Evolutionary conservation across 306 rosid species (phyloP), one percentile per base, ranked within the genome.

Genomic region (Prunus dulcis): DNA sequence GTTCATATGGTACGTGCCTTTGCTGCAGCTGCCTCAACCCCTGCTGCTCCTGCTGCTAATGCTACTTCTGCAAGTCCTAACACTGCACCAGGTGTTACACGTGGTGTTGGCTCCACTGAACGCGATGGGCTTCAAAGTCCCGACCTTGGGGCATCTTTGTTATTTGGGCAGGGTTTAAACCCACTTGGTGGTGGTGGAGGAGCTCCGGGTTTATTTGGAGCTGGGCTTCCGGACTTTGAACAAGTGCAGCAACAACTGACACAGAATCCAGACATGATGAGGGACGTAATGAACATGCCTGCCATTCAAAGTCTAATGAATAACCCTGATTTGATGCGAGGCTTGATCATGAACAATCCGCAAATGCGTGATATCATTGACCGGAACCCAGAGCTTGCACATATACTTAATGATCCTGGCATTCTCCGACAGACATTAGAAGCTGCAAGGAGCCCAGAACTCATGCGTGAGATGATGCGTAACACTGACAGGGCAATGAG

Each of bases 401-500:
- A 88, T 45, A 74, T 88, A 47, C 90, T 88, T 57, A 88, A 88
- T 73, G 92, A 88, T 66, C 92, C 92, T 38, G 79, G 87, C 15
- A 84, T 84, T 76, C 88, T 86, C 56, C 82, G 88, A 28, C 92
- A 88, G 86, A 88, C 92, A 12, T 79, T 88, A 64, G 92, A 88
- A 75, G 90, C 92, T 57, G 88, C 92, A 8, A 88, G 92, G 82
- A 88, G 86, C 74, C 92, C 92, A 23, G 92, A 86, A 80, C 88
- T 88, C 68, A 88, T 88, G 92, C 89, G 92, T 43, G 92, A 88
- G 78, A 88, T 88, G 90, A 88, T 88, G 92, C 83, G 92, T 63
- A 88, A 88, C 80, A 84, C 92, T 32, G 92, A 88, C 75, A 82
- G 92, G 76, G 92, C 92, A 4, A 88, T 88, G 92, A 88, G 92